Conservation (phyloP, 1,139 yeast species). For the Hyphopichia burtonii region DNA sequence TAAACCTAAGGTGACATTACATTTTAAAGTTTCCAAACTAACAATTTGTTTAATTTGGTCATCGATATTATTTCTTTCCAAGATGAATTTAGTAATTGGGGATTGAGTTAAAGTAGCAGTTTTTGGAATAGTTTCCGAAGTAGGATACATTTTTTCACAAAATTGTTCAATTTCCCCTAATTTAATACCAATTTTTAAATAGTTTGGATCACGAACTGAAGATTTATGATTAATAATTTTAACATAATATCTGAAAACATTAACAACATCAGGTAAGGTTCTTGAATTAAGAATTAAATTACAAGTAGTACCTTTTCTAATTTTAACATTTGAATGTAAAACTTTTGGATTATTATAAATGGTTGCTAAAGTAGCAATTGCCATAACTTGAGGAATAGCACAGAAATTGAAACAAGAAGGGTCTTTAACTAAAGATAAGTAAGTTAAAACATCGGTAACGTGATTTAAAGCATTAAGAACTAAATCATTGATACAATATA, state of each 20-base stretch:
- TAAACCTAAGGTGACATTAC: slow-evolving; percentile 17
- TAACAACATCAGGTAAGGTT: slow-evolving; percentile 73
- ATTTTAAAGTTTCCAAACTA: slow-evolving; percentile 26
- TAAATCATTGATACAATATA: slow-evolving; percentile 77
- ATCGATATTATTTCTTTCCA: slow-evolving; percentile 32
- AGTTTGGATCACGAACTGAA: slow-evolving; percentile 81
- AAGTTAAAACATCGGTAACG: slow-evolving; percentile 73
- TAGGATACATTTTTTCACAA: slow-evolving; percentile 73
- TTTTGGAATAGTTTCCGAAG: slow-evolving; percentile 28
- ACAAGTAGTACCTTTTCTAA: slow-evolving; percentile 90
- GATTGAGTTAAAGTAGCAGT: slow-evolving; percentile 23
- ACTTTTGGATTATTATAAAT: slow-evolving; percentile 81
- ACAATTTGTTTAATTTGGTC: slow-evolving; percentile 24
- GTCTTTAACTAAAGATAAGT: slow-evolving; percentile 75
- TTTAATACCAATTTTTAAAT: slow-evolving; percentile 75
- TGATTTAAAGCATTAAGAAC: slow-evolving; percentile 79
- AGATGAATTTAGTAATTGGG: slow-evolving; percentile 23
- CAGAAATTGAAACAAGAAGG: slow-evolving; percentile 87
- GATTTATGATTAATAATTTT: slow-evolving; percentile 78
- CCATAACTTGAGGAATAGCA: slow-evolving; percentile 98
- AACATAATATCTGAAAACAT: slow-evolving; percentile 70
- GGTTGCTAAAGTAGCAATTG: slow-evolving; percentile 86
- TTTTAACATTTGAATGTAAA: slow-evolving; percentile 72
- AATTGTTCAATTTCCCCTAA: slow-evolving; percentile 88
- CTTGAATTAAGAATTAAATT: slow-evolving; percentile 70